Conservation (phyloP, 331 rosid species). For the Pyrus hybrid region DNA sequence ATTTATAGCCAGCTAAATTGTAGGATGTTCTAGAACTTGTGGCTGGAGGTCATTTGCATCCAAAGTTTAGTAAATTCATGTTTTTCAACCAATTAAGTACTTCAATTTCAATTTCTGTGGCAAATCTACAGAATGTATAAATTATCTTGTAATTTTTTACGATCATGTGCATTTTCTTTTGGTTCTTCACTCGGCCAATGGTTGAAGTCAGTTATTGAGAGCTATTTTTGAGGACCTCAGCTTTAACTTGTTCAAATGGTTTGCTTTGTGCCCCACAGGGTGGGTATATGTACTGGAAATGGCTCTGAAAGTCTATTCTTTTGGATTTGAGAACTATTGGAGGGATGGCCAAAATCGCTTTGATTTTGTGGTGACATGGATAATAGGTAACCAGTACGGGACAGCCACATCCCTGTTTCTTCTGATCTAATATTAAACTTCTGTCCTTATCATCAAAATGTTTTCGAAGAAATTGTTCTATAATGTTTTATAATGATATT, state of each 20-base stretch:
- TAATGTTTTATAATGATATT: background rate
- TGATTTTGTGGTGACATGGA: slow-evolving; percentile 76
- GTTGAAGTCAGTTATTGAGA: background rate
- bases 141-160: background rate
- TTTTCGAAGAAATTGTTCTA: background rate
- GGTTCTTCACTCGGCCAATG: background rate
- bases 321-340: slow-evolving; percentile 89
- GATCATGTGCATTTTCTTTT: background rate
- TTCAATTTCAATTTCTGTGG: background rate
- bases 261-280: slow-evolving; percentile 43
- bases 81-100: background rate
- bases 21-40: background rate
- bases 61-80: background rate
- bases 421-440: background rate
- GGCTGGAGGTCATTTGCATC: background rate
- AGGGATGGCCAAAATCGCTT: slow-evolving; percentile 89
- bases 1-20: background rate
- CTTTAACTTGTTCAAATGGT: slow-evolving; percentile 1
- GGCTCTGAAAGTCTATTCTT: slow-evolving; percentile 72
- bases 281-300: slow-evolving; percentile 90
- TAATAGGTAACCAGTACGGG: slow-evolving; percentile 52
- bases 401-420: background rate
- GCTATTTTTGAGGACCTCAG: background rate
- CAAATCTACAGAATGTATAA: background rate
- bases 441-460: background rate